These are phyloP conservation scores for Candida ficus DNA, from an alignment of 805 yeast species.

Conservation along the genomic window DNA sequence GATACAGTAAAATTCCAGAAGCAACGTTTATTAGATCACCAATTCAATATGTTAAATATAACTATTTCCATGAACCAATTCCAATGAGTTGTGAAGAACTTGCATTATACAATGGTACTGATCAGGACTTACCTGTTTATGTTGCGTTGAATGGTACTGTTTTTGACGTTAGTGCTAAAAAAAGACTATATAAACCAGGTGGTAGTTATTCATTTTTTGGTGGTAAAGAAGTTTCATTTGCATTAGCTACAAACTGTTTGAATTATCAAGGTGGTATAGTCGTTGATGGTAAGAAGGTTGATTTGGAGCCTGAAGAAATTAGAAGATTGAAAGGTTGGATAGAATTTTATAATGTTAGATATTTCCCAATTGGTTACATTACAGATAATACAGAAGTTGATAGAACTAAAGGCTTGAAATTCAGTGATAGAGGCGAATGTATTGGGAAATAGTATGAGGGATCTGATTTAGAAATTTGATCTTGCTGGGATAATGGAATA, in stretches of 20 bases:
- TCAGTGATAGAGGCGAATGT: conserved; percentile 13
- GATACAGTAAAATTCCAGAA: conserved; percentile 13
- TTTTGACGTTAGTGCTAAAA: conserved; percentile 45
- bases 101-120: conserved; percentile 38
- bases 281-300: conserved; percentile 26
- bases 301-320: conserved; percentile 32
- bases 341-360: conserved; percentile 23
- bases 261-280: conserved; percentile 50
- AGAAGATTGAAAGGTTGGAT: conserved; percentile 25
- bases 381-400: conserved; percentile 2
- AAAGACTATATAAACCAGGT: conserved; percentile 40
- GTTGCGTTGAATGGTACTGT: conserved; percentile 48
- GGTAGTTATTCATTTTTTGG: conserved; percentile 44
- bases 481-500: too few relatives aligned
- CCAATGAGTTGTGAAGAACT: conserved; percentile 35
- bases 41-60: background rate
- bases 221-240: conserved; percentile 52
- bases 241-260: conserved; percentile 57
- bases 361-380: conserved; percentile 21
- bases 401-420: conserved; percentile 1
- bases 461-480: background rate
- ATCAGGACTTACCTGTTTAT: conserved; percentile 39
- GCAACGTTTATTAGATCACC: background rate
- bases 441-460: conserved; percentile 10
- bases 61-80: conserved; percentile 9